Evolutionary conservation across 306 rosid species (phyloP).

Genomic region (Alnus glutinosa): DNA sequence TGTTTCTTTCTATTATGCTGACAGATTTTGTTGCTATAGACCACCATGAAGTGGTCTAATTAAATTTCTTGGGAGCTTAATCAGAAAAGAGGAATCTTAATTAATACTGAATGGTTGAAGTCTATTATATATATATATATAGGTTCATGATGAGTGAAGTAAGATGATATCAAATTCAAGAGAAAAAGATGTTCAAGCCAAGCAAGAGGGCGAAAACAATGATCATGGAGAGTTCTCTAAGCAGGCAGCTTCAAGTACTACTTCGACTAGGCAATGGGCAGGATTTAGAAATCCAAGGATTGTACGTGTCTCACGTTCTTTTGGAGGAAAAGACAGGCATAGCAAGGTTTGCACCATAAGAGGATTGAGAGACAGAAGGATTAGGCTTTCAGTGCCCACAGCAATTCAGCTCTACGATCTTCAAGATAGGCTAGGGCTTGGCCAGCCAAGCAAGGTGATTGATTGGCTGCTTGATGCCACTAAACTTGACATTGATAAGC

Average conservation of each 20-base stretch:
- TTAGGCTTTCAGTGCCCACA: slow-evolving; percentile 80
- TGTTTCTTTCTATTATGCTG: neutral
- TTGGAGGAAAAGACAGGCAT: slow-evolving; percentile 97
- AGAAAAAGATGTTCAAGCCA: slow-evolving; percentile 39
- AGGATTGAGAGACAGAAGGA: slow-evolving; percentile 80
- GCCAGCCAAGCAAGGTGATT: slow-evolving; percentile 86
- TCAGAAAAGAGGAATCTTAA: neutral
- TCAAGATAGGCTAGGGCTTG: slow-evolving; percentile 72
- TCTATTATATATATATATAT: neutral
- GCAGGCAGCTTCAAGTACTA: slow-evolving; percentile 28
- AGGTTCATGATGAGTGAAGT: neutral
- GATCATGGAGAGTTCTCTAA: slow-evolving; percentile 21
- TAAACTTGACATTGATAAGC: slow-evolving; percentile 70
- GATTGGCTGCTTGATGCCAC: slow-evolving; percentile 82
- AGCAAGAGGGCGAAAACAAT: slow-evolving; percentile 40
- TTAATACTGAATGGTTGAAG: neutral
- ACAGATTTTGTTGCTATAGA: neutral
- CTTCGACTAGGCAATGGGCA: slow-evolving; percentile 65
- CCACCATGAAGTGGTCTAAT: neutral
- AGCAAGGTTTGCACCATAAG: slow-evolving; percentile 87
- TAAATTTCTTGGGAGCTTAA: neutral
- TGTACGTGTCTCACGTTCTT: slow-evolving; percentile 71
- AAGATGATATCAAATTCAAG: slow-evolving; percentile 60
- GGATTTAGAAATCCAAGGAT: slow-evolving; percentile 78
- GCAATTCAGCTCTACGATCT: slow-evolving; percentile 84